Conservation (phyloP, 345 rosid genomes). For the Psidium guajava region DNA sequence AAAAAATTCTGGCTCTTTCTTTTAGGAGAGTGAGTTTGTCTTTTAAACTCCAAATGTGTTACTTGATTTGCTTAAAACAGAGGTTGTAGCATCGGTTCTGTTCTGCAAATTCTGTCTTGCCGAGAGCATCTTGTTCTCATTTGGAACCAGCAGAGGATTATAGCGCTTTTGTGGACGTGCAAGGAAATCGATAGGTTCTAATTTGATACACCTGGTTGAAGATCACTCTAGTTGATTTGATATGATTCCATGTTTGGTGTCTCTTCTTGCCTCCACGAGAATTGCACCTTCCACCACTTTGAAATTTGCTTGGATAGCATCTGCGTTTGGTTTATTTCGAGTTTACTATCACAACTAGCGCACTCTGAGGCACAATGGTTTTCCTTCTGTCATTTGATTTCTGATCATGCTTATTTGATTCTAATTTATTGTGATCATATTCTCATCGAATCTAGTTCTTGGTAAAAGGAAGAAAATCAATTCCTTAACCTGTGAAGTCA, state of each 20-base stretch:
- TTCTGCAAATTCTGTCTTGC: not conserved
- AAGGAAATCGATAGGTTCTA: not conserved
- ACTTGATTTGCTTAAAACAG: not conserved
- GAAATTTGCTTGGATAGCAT: not conserved
- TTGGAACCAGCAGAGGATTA: not conserved
- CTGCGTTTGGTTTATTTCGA: not conserved
- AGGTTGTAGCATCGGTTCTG: not conserved
- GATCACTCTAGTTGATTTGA: not conserved
- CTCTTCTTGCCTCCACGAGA: not conserved
- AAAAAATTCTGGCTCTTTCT: not conserved
- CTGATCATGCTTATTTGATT: not conserved
- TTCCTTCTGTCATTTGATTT: not conserved
- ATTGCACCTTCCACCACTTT: not conserved
- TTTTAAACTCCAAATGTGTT: not conserved
- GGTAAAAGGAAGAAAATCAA: not conserved
- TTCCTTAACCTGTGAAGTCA: not conserved
- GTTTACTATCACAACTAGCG: not conserved
- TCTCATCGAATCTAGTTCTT: not conserved
- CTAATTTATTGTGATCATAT: not conserved
- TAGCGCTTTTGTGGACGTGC: not conserved
- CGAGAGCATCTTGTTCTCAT: not conserved
- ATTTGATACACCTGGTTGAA: not conserved
- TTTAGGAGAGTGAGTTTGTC: not conserved
- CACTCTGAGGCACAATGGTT: not conserved
- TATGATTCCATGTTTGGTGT: not conserved